These are phyloP conservation scores for Chloropicon primus DNA, from an alignment of 139 green algal genomes.

Conservation along the genomic window DNA sequence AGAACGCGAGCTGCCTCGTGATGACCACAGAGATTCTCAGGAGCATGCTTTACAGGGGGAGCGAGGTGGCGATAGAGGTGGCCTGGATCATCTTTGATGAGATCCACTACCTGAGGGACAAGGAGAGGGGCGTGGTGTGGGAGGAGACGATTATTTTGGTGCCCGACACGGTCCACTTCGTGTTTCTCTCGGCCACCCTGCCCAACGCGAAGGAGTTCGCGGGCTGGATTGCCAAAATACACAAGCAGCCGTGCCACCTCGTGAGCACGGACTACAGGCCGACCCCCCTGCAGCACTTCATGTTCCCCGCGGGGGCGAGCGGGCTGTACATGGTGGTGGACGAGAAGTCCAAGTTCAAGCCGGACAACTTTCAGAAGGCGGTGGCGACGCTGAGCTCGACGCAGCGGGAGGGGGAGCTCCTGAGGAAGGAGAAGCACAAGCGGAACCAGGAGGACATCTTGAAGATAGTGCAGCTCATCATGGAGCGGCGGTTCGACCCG, in stretches of 20 bases:
- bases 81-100: constrained; percentile 96
- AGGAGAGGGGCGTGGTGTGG: constrained; percentile 96
- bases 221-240: constrained; percentile 71
- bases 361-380: constrained; percentile 54
- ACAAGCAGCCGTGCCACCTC: constrained; percentile 70
- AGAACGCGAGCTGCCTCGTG: constrained; percentile 78
- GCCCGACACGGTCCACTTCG: constrained; percentile 51
- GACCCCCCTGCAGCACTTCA: constrained; percentile 89
- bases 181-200: constrained; percentile 94
- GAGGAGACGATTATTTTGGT: constrained; percentile 97
- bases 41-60: constrained; percentile 12
- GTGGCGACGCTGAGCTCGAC: constrained; percentile 1
- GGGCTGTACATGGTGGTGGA: constrained; percentile 68
- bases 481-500: constrained; percentile 53
- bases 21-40: constrained; percentile 99
- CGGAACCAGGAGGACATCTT: constrained; percentile 12
- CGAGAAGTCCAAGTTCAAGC: constrained; percentile 45
- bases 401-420: not conserved
- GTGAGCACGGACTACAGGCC: constrained; percentile 84
- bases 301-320: constrained; percentile 53
- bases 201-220: constrained; percentile 91
- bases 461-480: constrained; percentile 43
- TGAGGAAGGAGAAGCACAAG: constrained; percentile 15
- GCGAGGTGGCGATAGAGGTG: constrained; percentile 17
- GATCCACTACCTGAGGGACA: constrained; percentile 91